Evolutionary conservation across 1,284 basidiomycete genomes (phyloP).

Genomic region (Malassezia vespertilionis): DNA sequence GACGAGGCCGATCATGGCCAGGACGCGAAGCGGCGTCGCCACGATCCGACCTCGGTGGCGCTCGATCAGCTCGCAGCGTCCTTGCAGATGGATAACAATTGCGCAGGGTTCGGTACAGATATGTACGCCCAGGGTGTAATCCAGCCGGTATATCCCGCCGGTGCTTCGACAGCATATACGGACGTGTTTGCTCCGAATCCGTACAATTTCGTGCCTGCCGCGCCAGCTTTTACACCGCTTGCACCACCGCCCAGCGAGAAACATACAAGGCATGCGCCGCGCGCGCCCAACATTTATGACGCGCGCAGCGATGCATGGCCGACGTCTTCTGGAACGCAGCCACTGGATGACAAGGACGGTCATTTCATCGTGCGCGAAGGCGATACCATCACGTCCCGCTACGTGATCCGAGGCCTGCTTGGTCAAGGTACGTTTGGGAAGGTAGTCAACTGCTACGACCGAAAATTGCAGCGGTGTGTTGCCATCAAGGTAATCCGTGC

Average conservation of each 20-base stretch:
- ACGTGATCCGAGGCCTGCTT: slow-evolving; percentile 67
- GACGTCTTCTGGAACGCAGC: no score
- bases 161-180: no score
- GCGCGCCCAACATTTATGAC: no score
- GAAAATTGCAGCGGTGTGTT: slow-evolving; percentile 58
- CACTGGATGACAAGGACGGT: slow-evolving; percentile 49
- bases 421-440: slow-evolving; percentile 99
- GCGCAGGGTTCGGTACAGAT: neutral
- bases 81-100: neutral
- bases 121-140: no score
- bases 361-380: slow-evolving; percentile 48
- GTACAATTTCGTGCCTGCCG: no score
- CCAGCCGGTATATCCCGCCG: no score
- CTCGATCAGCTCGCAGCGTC: slow-evolving; percentile 6
- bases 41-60: neutral
- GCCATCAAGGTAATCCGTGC: slow-evolving; percentile 88
- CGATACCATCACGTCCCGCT: slow-evolving; percentile 41
- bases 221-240: no score
- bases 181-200: no score
- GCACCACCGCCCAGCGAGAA: no score
- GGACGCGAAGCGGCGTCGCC: slow-evolving; percentile 11
- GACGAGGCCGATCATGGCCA: neutral
- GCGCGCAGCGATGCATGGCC: no score
- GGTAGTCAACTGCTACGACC: slow-evolving; percentile 86
- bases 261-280: no score